These are phyloP conservation scores for Aspergillus sclerotialis DNA, from an alignment of 2,329 filamentous ascomycete species.

Conservation along the genomic window DNA sequence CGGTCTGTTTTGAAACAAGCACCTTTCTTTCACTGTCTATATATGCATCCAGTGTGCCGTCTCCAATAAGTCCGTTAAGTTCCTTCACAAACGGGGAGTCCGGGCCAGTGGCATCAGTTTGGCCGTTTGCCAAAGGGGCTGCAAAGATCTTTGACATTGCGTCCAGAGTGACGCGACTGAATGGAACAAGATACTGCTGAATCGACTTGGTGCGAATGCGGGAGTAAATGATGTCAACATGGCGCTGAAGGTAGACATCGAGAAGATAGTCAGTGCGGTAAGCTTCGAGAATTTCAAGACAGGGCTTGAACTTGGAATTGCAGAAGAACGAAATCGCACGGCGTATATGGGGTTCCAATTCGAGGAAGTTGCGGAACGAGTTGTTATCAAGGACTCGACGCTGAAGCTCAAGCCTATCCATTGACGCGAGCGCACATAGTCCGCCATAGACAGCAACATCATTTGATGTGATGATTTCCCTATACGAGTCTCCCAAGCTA, in stretches of 20 bases:
- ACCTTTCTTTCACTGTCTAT: slow-evolving; percentile 80
- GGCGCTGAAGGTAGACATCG: slow-evolving; percentile 74
- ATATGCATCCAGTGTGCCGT: slow-evolving; percentile 64
- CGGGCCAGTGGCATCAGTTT: slow-evolving; percentile 57
- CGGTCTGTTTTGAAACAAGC: slow-evolving; percentile 62
- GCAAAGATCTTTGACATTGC: slow-evolving; percentile 74
- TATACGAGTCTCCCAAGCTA: slow-evolving; percentile 52
- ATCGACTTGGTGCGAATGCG: slow-evolving; percentile 85
- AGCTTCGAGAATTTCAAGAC: slow-evolving; percentile 71
- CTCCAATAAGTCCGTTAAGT: slow-evolving; percentile 69
- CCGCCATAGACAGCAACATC: slow-evolving; percentile 90
- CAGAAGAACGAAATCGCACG: slow-evolving; percentile 86
- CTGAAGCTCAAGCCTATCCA: slow-evolving; percentile 73
- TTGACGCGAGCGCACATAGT: slow-evolving; percentile 80
- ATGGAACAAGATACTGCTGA: slow-evolving; percentile 84
- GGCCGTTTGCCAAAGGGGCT: slow-evolving; percentile 25
- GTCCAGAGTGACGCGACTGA: slow-evolving; percentile 75
- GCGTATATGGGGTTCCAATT: slow-evolving; percentile 88
- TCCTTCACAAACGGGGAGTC: slow-evolving; percentile 48
- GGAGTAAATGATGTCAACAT: slow-evolving; percentile 63
- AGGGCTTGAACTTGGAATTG: slow-evolving; percentile 79
- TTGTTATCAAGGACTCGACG: slow-evolving; percentile 69
- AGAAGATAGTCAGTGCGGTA: slow-evolving; percentile 84
- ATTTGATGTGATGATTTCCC: slow-evolving; percentile 69
- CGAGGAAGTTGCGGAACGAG: slow-evolving; percentile 77